Evolutionary conservation across 2,329 filamentous ascomycete species (phyloP).

Genomic region (Pestalotiopsis sp.): DNA sequence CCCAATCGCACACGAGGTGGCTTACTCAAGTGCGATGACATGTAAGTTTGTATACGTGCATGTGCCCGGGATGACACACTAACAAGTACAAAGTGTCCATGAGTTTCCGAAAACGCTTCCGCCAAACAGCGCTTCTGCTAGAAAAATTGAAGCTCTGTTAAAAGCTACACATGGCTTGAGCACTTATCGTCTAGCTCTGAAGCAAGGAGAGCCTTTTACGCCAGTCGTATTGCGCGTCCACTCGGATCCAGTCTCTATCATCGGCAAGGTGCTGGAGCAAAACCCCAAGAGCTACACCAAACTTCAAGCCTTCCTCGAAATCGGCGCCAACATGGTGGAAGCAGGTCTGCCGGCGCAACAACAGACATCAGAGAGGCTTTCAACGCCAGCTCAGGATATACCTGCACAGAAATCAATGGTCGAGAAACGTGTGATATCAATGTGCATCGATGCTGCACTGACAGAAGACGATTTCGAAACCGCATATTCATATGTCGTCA

Average conservation of each 20-base stretch:
- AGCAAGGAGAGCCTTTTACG: conserved; percentile 78
- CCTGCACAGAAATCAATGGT: conserved; percentile 41
- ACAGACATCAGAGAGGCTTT: conserved; percentile 30
- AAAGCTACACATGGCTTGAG: conserved; percentile 75
- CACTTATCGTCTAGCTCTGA: conserved; percentile 76
- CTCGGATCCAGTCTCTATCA: conserved; percentile 72
- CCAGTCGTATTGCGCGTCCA: conserved; percentile 79
- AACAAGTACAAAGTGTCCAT: conserved; percentile 51
- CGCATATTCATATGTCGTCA: conserved; percentile 81
- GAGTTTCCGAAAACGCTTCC: conserved; percentile 64
- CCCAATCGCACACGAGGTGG: conserved; percentile 76
- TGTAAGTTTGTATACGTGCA: conserved; percentile 50
- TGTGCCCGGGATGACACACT: neutral
- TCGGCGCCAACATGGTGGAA: conserved; percentile 68
- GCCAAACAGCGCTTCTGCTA: conserved; percentile 51
- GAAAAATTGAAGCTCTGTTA: conserved; percentile 65
- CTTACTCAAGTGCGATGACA: conserved; percentile 76
- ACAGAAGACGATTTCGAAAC: conserved; percentile 83
- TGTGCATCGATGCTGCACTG: conserved; percentile 79
- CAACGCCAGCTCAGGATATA: conserved; percentile 28
- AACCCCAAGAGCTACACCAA: conserved; percentile 75
- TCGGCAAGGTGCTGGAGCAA: conserved; percentile 74
- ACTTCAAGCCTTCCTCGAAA: conserved; percentile 71
- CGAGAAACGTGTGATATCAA: conserved; percentile 71
- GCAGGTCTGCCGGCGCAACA: conserved; percentile 50